Conservation (phyloP, 352 stramenopile species). For the Pythium coloratum region DNA sequence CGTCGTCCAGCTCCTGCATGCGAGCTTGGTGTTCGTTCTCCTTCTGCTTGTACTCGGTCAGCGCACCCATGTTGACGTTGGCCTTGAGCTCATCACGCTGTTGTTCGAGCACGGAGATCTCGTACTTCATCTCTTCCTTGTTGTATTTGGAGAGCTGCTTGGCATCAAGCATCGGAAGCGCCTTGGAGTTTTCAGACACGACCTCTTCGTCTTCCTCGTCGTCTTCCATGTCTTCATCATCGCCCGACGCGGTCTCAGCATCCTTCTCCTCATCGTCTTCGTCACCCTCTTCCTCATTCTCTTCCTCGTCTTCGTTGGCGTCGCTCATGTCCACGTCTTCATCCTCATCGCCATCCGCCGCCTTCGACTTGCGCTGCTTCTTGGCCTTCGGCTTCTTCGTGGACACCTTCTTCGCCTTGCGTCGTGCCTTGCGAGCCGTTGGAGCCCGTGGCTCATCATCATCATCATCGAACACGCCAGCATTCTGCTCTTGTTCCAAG, state of each 20-base stretch:
- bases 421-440: neutral
- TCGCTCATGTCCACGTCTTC: slow-evolving; percentile 49
- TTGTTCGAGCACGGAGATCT: slow-evolving; percentile 92
- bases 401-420: slow-evolving; percentile 43
- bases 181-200: slow-evolving; percentile 33
- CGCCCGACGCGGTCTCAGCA: slow-evolving; percentile 26
- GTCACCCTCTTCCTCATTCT: slow-evolving; percentile 35
- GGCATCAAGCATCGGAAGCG: slow-evolving; percentile 72
- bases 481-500: slow-evolving; percentile 75
- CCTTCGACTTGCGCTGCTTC: slow-evolving; percentile 20
- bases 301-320: slow-evolving; percentile 21
- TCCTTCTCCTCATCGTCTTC: slow-evolving; percentile 28
- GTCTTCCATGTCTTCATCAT: slow-evolving; percentile 27
- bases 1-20: slow-evolving; percentile 94
- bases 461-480: slow-evolving; percentile 55
- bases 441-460: slow-evolving; percentile 36
- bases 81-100: slow-evolving; percentile 92
- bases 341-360: slow-evolving; percentile 19
- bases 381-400: slow-evolving; percentile 27
- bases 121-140: slow-evolving; percentile 92
- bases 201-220: slow-evolving; percentile 25
- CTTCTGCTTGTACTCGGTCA: slow-evolving; percentile 93
- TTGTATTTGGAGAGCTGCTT: slow-evolving; percentile 86
- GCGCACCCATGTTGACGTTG: slow-evolving; percentile 93
- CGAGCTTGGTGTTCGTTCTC: slow-evolving; percentile 94